Base-by-base conservation (phyloP, 2,329 filamentous ascomycete genomes). In the Sporothrix luriei region DNA sequence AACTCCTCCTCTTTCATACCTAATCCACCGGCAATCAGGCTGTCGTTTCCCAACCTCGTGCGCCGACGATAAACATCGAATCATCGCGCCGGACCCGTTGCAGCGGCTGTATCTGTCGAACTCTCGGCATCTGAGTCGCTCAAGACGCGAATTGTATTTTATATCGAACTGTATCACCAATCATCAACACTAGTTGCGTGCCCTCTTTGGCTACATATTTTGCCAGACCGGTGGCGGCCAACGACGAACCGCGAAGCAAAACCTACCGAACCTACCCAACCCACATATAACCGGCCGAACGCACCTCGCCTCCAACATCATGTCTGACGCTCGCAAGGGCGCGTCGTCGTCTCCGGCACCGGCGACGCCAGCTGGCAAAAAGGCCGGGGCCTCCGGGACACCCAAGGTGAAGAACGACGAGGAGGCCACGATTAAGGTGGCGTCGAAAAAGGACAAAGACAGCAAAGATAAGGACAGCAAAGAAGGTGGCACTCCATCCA, bases 361-460 rank as follows among this genome's bases (percentile, higher is more conserved):
- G 13, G 62, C 68, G 19, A 69, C 71, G 13, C 62, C 73, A 26
- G 68, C 64, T 4, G 57, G 66, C 13, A 72, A 71, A 48, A 73
- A 70, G 40, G 49, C 61, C 40, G 64, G 67, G 13, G 46, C 72
- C 29, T 49, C 59, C 6, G 66, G 61, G n/a, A 71, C 77, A 61
- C 78, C 76, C 70, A 78, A 79, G 73, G 75, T 77, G 75, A 80
- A 80, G 74, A 77, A 76, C 79, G 85, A 84, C 71, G 85, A 87
- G 57, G 86, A 88, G 74, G 82, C 82, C 72, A 88, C 86, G 33
- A 88, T 88, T 77, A 89, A 88, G 77, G 87, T 88, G 73, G 84
- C 86, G 69, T 85, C 86, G 3, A 88, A 87, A 75, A 86, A 85
- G 72, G 80, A 82, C 14, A 84, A 84, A 74, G 75, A 61, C n/a